Evolutionary conservation across 331 rosid genomes (phyloP), one percentile per base, ranked within the genome.

Genomic region (Dryas integrifolia): DNA sequence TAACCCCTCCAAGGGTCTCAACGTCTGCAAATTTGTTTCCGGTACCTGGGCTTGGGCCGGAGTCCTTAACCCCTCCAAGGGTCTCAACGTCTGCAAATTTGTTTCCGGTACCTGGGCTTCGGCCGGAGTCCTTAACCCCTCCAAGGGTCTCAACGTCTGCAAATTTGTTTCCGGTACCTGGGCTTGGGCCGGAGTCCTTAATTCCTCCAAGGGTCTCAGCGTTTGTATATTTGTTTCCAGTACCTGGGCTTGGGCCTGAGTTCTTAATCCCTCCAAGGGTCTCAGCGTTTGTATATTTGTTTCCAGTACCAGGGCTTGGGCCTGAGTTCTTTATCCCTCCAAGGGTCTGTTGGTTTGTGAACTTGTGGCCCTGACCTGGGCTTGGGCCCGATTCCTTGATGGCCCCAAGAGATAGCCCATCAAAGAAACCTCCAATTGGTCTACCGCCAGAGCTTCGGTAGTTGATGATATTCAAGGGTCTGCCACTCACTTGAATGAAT

Each of bases 361-460:
- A 80, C 12, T 69, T 44, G 76, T 83, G 84, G 6, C 88, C 94
- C 35, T 26, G 69, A 1, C 91, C 85, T 6, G 75, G 82, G 51
- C 86, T 88, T 3, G 90, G 83, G 7, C 89, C 92, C 0, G 93
- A 83, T 11, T 79, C 52, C 78, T 86, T 90, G 44, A 84, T 86
- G 44, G 82, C 80, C 50, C 88, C 97, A 0, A 92, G 77, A 56
- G 85, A 70, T 6, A 90, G 70, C 82, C 94, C 88, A 7, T 83
- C 85, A 62, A 82, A 86, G 62, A 86, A 80, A 24, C 50, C 83
- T 40, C 65, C 85, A 0, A 64, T 75, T 5, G 80, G 82, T 64
- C 21, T 48, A 15, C 45, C 3, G 9, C 51, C 80, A 3, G 70
- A 57, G 72, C 30, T 62, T 61, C 9, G 56, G 1, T 59, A 43